A percentile compares a stretch with the other conserved stretches of the same genome.
Conservation (phyloP, 306 rosid genomes). For the Medicago truncatula region DNA sequence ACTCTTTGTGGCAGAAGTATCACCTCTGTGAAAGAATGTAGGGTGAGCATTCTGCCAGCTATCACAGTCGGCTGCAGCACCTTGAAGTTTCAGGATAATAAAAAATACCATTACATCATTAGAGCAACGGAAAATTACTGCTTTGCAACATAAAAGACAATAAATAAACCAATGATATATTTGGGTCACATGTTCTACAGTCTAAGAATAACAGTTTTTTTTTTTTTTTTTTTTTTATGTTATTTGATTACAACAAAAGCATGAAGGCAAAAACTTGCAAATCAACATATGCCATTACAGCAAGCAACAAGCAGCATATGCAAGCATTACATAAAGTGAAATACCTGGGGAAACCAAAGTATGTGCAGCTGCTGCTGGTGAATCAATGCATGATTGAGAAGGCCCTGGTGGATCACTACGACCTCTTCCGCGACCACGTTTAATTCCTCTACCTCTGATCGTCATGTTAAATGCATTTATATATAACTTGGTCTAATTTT, state of each 20-base stretch:
- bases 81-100: neutral
- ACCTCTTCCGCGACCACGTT: neutral
- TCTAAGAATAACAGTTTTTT: neutral
- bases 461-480: neutral
- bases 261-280: neutral
- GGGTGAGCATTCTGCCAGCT: neutral
- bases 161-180: neutral
- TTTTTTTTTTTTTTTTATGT: neutral
- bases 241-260: neutral
- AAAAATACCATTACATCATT: neutral
- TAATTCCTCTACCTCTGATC: neutral
- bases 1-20: neutral
- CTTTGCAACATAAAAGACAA: neutral
- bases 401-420: neutral
- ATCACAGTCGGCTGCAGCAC: neutral
- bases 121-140: neutral
- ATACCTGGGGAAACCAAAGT: slow-evolving; percentile 2
- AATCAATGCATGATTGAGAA: neutral
- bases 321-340: neutral
- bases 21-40: neutral
- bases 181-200: neutral
- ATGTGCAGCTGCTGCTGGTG: neutral
- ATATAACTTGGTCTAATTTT: neutral
- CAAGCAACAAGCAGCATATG: neutral
- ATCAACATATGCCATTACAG: neutral